Evolutionary conservation across 805 yeast genomes (phyloP).

Genomic region (Yamadazyma scolyti): DNA sequence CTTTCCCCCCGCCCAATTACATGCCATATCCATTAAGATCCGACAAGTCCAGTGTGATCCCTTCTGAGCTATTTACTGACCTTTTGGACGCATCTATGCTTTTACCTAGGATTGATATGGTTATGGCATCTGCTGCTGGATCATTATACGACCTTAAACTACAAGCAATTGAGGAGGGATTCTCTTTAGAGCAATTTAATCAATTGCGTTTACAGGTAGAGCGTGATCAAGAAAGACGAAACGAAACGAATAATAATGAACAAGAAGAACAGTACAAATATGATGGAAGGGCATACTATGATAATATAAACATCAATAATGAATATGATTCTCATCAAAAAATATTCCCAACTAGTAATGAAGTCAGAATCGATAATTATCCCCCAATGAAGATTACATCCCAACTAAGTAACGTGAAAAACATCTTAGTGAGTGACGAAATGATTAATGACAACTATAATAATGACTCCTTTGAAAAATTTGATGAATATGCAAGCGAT

Average conservation of each 20-base stretch:
- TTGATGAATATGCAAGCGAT: constrained; percentile 7
- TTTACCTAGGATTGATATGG: constrained; percentile 42
- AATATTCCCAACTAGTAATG: background rate
- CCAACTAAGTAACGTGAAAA: constrained; percentile 4
- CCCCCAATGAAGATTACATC: constrained; percentile 8
- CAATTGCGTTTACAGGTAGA: constrained; percentile 2
- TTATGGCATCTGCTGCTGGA: constrained; percentile 45
- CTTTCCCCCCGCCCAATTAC: constrained; percentile 42
- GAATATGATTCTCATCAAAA: constrained; percentile 3
- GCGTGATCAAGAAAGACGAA: background rate
- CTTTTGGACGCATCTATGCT: constrained; percentile 33
- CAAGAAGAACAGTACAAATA: constrained; percentile 4
- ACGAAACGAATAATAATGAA: constrained; percentile 10
- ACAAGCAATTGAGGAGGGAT: constrained; percentile 33
- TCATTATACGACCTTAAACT: constrained; percentile 32
- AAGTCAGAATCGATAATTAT: background rate
- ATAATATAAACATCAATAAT: constrained; percentile 2
- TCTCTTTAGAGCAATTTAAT: constrained; percentile 20
- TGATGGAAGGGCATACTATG: constrained; percentile 6
- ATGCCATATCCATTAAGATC: constrained; percentile 43
- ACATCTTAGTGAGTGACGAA: background rate
- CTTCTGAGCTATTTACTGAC: constrained; percentile 31
- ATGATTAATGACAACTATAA: constrained; percentile 3
- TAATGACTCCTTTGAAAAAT: constrained; percentile 3
- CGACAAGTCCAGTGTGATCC: constrained; percentile 29